Base-by-base conservation (phyloP, 257 asterid genomes). In the Nicotiana knightiana region DNA sequence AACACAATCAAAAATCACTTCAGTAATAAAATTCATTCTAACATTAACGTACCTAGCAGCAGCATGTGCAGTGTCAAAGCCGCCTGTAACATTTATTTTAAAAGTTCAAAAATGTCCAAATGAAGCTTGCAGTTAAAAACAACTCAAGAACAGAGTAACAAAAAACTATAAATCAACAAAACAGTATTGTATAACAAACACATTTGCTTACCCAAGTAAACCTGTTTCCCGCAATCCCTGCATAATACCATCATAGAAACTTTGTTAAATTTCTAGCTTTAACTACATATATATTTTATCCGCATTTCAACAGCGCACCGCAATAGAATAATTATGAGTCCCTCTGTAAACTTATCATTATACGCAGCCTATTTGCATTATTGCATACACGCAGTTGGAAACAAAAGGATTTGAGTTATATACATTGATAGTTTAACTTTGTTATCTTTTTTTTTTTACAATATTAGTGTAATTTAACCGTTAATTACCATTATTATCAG, bases 191-290 rank as follows among this genome's bases (percentile, higher is more conserved):
- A 32, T 3, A 63, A 17, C n/a, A 63, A 51, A 55, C 28, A 62
- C 66, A 64, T 64, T 83, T 26, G 46, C 90, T 77, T 88, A 96
- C 99, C 99, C 65, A 96, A 85, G 85, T 96, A 96, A 83, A 96
- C 97, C 86, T 96, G 99, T 89, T 96, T 96, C 43, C 99, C 99
- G 77, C 90, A 91, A 84, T 93, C 99, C 99, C 99, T 96, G 95
- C 85, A 89, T 84, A 87, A 26, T 66, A 79, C 18, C 18, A 32
- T 30, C 67, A 57, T 4, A 77, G 4, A 59, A 77, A 16, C 24
- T n/a, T 21, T 7, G 28, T 3, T 28, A 21, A 28, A 32, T 32
- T 7, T 3, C 75, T 66, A 43, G 12, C 51, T 43, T 43, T 43
- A 43, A 43, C 48, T 43, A 8, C 48, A 9, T 32, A 32, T 39